A percentile compares a stretch with the other conserved stretches of the same genome.
Evolutionary conservation across 768 basidiomycete genomes (phyloP).

Genomic region (Amanita brunnescens): DNA sequence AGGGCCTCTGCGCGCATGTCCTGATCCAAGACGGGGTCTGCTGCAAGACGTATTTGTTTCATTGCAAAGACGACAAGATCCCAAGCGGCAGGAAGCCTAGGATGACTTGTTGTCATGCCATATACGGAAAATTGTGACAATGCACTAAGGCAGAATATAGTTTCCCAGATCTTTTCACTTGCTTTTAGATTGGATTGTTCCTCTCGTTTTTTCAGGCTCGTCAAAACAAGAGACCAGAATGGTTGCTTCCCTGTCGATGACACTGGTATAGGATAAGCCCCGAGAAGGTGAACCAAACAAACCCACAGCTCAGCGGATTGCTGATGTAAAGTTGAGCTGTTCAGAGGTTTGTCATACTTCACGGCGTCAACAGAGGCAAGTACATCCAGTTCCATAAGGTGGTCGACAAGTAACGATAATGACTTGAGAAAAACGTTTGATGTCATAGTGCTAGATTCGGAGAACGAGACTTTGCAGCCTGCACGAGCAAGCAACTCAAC

Average conservation of each 20-base stretch:
- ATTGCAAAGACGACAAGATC: slow-evolving; percentile 49
- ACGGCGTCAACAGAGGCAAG: slow-evolving; percentile 34
- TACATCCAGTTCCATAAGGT: slow-evolving; percentile 48
- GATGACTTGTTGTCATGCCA: slow-evolving; percentile 26
- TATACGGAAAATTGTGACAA: slow-evolving; percentile 69
- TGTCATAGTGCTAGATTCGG: slow-evolving; percentile 5
- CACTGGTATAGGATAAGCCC: slow-evolving; percentile 13
- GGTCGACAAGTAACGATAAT: slow-evolving; percentile 32
- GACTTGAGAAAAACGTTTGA: slow-evolving; percentile 19
- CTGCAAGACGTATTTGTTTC: slow-evolving; percentile 46
- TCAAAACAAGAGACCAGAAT: slow-evolving; percentile 39
- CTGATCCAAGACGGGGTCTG: slow-evolving; percentile 35
- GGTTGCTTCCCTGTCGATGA: slow-evolving; percentile 19
- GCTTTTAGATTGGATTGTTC: slow-evolving; percentile 28
- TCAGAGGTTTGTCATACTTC: slow-evolving; percentile 22
- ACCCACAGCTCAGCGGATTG: slow-evolving; percentile 66
- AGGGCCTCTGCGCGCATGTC: slow-evolving; percentile 27
- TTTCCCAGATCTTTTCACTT: slow-evolving; percentile 68
- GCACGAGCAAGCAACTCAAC: slow-evolving; percentile 47
- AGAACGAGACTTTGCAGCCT: slow-evolving; percentile 17
- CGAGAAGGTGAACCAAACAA: slow-evolving; percentile 53
- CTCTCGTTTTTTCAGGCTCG: slow-evolving; percentile 19
- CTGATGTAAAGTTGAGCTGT: slow-evolving; percentile 29
- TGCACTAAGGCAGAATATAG: slow-evolving; percentile 59
- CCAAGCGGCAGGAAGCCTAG: slow-evolving; percentile 55